phyloP scores from a whole-genome alignment of 352 stramenopile genomes.

The Pythium apleroticum region DNA sequence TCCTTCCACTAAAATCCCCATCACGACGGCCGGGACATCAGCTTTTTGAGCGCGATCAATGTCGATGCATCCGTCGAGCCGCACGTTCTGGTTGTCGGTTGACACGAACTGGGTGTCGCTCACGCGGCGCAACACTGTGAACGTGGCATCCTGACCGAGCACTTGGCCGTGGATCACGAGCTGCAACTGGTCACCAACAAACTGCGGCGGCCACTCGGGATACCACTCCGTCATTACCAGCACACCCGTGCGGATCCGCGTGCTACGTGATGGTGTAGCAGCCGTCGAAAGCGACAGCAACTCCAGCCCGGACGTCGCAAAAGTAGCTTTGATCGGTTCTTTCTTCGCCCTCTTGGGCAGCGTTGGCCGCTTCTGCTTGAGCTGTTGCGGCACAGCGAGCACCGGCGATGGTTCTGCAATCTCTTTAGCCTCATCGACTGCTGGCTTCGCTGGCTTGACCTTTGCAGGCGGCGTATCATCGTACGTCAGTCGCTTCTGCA shows the following conservation, averaged over 20 bases:
- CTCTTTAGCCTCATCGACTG: neutral
- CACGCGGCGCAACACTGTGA: conserved; percentile 46
- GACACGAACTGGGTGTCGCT: conserved; percentile 45
- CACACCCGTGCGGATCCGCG: conserved; percentile 21
- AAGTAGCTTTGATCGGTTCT: neutral
- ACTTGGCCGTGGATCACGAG: conserved; percentile 43
- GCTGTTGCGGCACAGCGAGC: neutral
- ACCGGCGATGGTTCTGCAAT: neutral
- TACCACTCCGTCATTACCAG: conserved; percentile 34
- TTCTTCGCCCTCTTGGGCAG: neutral
- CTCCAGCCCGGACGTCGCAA: conserved; percentile 6
- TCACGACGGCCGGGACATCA: conserved; percentile 38
- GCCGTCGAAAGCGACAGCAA: conserved; percentile 12
- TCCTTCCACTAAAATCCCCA: conserved; percentile 53
- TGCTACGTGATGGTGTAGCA: conserved; percentile 15
- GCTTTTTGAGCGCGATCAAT: conserved; percentile 32
- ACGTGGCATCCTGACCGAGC: conserved; percentile 21
- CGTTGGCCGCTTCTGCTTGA: neutral
- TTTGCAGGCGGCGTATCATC: conserved; percentile 27
- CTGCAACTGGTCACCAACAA: conserved; percentile 23
- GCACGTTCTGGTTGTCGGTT: conserved; percentile 36
- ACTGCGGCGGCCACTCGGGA: conserved; percentile 31
- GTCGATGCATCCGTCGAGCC: conserved; percentile 42
- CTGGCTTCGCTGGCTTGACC: conserved; percentile 1
- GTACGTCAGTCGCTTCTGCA: conserved; percentile 26